Conservation (phyloP, 345 rosid species). For the Mangifera indica region DNA sequence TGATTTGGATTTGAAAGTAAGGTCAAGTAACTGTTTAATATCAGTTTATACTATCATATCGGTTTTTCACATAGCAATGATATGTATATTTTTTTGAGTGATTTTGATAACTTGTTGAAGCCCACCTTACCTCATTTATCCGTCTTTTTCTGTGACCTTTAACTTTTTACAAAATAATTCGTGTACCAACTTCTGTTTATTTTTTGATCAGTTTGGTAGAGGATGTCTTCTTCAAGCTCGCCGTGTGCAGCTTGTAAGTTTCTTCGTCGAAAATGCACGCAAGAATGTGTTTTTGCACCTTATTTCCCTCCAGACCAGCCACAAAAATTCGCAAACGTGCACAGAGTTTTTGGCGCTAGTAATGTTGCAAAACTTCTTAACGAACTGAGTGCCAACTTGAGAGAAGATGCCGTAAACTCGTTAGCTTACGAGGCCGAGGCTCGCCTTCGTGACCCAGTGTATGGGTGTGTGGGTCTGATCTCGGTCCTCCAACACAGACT, state of each 20-base stretch:
- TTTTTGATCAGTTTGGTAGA: conserved; percentile 1
- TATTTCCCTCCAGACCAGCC: conserved; percentile 80
- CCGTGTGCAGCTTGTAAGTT: conserved; percentile 90
- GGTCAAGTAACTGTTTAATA: conserved; percentile 12
- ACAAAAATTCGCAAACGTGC: conserved; percentile 57
- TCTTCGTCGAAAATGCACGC: conserved; percentile 69
- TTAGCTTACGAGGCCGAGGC: conserved; percentile 78
- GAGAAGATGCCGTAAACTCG: conserved; percentile 79
- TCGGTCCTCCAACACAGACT: conserved; percentile 67
- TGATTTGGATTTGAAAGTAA: background rate
- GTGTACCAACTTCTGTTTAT: background rate
- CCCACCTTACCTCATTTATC: background rate
- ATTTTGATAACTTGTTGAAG: conserved; percentile 9
- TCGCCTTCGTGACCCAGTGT: conserved; percentile 76
- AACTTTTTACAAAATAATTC: no score
- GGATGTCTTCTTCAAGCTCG: conserved; percentile 57
- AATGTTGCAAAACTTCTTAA: conserved; percentile 72
- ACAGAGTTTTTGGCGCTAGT: conserved; percentile 68
- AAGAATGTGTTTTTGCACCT: conserved; percentile 80
- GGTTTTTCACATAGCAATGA: background rate
- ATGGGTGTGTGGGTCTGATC: conserved; percentile 81
- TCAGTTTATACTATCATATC: background rate
- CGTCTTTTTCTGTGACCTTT: no score
- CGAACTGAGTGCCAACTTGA: conserved; percentile 46
- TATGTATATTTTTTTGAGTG: background rate